phyloP scores from a whole-genome alignment of 441 rosid genomes.

The Erysimum pusillum region DNA sequence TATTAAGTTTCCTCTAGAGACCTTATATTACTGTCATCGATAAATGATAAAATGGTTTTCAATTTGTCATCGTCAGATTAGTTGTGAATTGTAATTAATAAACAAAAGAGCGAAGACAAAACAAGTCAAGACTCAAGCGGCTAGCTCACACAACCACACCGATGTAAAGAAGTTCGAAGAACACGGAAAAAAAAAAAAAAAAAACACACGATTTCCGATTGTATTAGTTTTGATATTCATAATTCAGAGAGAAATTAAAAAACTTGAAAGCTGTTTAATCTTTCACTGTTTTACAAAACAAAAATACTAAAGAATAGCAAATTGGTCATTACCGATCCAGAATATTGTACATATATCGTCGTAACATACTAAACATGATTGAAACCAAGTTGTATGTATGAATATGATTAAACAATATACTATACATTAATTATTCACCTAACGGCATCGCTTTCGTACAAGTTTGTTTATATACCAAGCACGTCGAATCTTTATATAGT shows the following conservation, averaged over 20 bases:
- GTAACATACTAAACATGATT: constrained; percentile 12
- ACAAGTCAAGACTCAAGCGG: neutral
- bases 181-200: too few species aligned
- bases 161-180: neutral
- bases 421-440: neutral
- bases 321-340: neutral
- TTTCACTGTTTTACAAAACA: neutral
- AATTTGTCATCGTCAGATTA: constrained; percentile 10
- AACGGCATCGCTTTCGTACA: constrained; percentile 9
- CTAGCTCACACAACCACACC: constrained; percentile 13
- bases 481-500: neutral
- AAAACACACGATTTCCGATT: constrained; percentile 29
- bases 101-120: constrained; percentile 13
- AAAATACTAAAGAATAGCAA: neutral
- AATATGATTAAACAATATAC: constrained; percentile 4
- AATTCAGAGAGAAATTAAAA: neutral
- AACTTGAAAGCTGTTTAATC: neutral
- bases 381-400: constrained; percentile 28
- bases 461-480: neutral
- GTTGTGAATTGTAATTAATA: constrained; percentile 7
- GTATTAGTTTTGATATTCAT: neutral
- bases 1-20: neutral
- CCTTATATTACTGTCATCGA: neutral
- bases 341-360: neutral
- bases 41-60: neutral